These are phyloP conservation scores for Puccinia novopanici DNA, from an alignment of 1,284 basidiomycete species.

Conservation along the genomic window DNA sequence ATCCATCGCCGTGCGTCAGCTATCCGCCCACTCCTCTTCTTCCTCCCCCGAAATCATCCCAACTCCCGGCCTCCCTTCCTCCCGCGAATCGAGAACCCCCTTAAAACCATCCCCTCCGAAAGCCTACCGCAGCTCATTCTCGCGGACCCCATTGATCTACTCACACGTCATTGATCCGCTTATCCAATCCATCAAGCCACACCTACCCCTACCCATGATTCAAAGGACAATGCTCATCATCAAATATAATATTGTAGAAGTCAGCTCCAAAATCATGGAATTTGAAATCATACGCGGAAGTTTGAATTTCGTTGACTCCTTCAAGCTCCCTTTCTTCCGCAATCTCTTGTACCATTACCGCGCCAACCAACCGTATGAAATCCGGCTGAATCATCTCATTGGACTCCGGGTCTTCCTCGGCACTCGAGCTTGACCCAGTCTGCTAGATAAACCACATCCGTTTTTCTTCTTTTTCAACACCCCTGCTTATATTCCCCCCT, in stretches of 20 bases:
- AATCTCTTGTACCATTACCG: slow-evolving; percentile 7
- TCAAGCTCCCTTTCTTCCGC: background rate
- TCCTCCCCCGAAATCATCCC: background rate
- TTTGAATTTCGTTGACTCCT: background rate
- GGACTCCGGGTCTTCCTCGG: slow-evolving; percentile 4
- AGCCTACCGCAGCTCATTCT: slow-evolving; percentile 43
- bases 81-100: background rate
- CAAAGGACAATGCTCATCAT: background rate
- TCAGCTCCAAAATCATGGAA: background rate
- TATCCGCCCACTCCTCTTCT: background rate
- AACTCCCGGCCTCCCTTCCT: background rate
- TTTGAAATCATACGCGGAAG: background rate
- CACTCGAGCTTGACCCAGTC: slow-evolving; percentile 10
- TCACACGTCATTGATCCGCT: slow-evolving; percentile 24
- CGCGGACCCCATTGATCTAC: slow-evolving; percentile 46
- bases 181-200: slow-evolving; percentile 8
- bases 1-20: background rate
- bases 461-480: no score
- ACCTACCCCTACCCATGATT: background rate
- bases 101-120: background rate
- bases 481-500: no score
- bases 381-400: slow-evolving; percentile 17
- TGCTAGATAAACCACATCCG: background rate
- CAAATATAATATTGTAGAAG: slow-evolving; percentile 12
- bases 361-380: background rate